Evolutionary conservation across 768 basidiomycete genomes (phyloP).

Genomic region (Russula dissimulans): DNA sequence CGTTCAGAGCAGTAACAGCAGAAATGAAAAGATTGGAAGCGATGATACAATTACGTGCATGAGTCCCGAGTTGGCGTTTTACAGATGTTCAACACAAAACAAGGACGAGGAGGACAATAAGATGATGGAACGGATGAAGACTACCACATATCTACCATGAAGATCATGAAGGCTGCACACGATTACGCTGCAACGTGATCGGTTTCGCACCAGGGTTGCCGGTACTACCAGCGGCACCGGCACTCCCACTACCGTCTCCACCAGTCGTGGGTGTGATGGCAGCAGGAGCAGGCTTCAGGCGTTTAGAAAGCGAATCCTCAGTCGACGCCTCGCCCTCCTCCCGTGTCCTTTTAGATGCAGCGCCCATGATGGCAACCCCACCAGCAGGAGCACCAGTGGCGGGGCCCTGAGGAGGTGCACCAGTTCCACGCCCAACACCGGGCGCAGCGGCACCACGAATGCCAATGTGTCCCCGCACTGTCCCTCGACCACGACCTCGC

Average conservation of each 20-base stretch:
- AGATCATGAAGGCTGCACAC: conserved; percentile 24
- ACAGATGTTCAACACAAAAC: conserved; percentile 1
- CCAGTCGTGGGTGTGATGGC: background rate
- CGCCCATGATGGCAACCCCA: conserved; percentile 17
- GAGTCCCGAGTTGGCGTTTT: background rate
- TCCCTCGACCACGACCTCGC: conserved; percentile 18
- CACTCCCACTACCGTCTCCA: background rate
- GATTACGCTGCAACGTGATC: conserved; percentile 13
- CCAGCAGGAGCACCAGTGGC: background rate
- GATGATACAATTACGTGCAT: conserved; percentile 8
- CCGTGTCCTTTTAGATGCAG: conserved; percentile 17
- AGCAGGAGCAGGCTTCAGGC: conserved; percentile 14
- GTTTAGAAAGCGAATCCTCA: conserved; percentile 16
- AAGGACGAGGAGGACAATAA: background rate
- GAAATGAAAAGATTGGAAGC: conserved; percentile 3
- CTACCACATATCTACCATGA: background rate
- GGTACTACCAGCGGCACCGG: background rate
- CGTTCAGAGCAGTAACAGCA: conserved; percentile 31
- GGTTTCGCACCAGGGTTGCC: conserved; percentile 15
- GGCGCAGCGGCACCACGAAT: conserved; percentile 18
- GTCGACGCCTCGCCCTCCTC: conserved; percentile 13
- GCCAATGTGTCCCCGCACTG: background rate
- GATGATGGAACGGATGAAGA: background rate
- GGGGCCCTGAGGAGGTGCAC: background rate
- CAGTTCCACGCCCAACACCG: conserved; percentile 2